Evolutionary conservation across 257 asterid genomes (phyloP), one percentile per base, ranked within the genome.

Genomic region (Jaltomata sinuosa): DNA sequence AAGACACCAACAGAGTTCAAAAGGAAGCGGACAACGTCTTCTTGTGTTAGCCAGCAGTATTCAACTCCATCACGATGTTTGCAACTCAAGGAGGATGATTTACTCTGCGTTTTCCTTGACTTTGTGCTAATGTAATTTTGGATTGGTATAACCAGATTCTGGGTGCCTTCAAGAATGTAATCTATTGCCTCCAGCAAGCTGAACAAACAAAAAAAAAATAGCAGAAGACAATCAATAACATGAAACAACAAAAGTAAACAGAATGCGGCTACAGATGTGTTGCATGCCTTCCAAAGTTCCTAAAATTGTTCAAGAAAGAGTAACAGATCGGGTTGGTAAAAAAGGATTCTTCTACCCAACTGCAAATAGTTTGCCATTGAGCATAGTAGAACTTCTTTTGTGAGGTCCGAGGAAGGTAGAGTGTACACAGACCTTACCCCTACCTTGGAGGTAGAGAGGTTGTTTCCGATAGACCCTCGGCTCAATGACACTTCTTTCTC

Each of bases 1-100:
- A 95, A 95, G 45, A 90, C 89, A 77, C 94, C 92, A 8, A 94
- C 85, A n/a, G 94, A 91, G 84, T 90, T 95, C 85, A 94, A 96
- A 85, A 94, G 89, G 89, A 87, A 95, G 32, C 99, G 95, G 25
- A 90, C 83, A 1, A 94, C 84, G 22, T 95, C 97, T 84, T 94
- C 99, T n/a, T 85, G 95, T 4, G 97, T 91, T 54, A 95, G 87
- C 99, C 97, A 95, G 38, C 98, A 94, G 86, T 89, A 91, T 49
- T 87, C 87, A 4, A 67, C 83, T 84, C 89, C 87, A 15, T 78
- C 78, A 16, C 85, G 87, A 79, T 47, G 85, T 55, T 84, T 64
- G 34, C 79, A 74, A 40, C 38, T n/a, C 67, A 52, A n/a, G n/a
- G 87, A 59, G 21, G 69, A 53, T 80, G 85, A 87, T 40, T 87